Evolutionary conservation across 2,329 filamentous ascomycete genomes (phyloP).

Genomic region (Colletotrichum paranaense): DNA sequence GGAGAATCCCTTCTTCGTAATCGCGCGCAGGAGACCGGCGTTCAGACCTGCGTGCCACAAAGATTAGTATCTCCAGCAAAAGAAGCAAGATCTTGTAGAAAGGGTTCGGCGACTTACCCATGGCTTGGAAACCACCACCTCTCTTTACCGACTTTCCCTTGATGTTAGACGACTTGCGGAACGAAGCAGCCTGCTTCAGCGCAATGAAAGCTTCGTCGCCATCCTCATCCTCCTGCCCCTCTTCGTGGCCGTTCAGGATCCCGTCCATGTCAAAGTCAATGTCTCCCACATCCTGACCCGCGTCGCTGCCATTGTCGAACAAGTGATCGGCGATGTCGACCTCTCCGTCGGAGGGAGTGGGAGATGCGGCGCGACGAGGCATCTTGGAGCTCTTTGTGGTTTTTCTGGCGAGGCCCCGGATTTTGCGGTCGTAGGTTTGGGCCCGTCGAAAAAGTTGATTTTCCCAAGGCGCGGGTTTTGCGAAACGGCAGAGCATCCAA

Average conservation of each 20-base stretch:
- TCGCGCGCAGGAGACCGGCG: slow-evolving; percentile 86
- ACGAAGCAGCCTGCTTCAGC: slow-evolving; percentile 85
- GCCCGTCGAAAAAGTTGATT: not conserved
- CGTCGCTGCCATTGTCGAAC: slow-evolving; percentile 63
- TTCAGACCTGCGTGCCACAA: slow-evolving; percentile 70
- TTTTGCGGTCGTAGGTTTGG: not conserved
- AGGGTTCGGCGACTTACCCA: slow-evolving; percentile 67
- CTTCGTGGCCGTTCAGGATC: slow-evolving; percentile 69
- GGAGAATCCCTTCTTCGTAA: slow-evolving; percentile 92
- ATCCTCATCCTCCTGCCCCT: slow-evolving; percentile 67
- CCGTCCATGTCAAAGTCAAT: slow-evolving; percentile 67
- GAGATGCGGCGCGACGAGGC: slow-evolving; percentile 80
- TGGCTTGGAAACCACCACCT: slow-evolving; percentile 94
- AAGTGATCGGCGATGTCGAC: slow-evolving; percentile 88
- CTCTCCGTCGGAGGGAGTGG: slow-evolving; percentile 87
- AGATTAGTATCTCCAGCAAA: not conserved
- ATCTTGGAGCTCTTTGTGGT: slow-evolving; percentile 56
- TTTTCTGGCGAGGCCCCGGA: not conserved
- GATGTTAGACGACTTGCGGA: slow-evolving; percentile 84
- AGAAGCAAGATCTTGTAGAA: not conserved
- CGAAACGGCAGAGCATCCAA: slow-evolving; percentile 19
- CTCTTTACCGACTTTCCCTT: slow-evolving; percentile 93
- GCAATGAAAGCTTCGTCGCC: slow-evolving; percentile 93
- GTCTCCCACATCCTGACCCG: slow-evolving; percentile 53
- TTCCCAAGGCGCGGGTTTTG: not conserved